These are phyloP conservation scores for Pulveroboletus sp. DNA, from an alignment of 768 basidiomycete species.

Conservation along the genomic window DNA sequence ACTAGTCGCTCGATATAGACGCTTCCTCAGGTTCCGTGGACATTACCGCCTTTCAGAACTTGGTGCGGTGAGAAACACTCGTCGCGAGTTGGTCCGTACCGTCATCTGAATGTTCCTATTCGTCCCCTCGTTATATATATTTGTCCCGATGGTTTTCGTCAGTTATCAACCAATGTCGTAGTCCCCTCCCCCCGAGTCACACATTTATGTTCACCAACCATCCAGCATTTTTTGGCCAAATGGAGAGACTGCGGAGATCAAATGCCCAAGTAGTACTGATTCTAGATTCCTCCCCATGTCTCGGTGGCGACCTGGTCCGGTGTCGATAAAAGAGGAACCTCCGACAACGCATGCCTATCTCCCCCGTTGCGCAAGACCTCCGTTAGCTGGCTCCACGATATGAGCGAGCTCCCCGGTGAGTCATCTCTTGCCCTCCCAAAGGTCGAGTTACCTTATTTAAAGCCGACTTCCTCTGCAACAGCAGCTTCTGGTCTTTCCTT, in stretches of 20 bases:
- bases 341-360: background rate
- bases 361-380: background rate
- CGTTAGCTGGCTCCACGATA: background rate
- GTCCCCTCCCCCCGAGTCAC: background rate
- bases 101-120: background rate
- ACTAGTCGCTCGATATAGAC: slow-evolving; percentile 21
- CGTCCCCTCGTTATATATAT: background rate
- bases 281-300: background rate
- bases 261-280: background rate
- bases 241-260: background rate
- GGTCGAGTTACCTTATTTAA: background rate
- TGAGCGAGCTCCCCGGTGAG: background rate
- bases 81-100: background rate
- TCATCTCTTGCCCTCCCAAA: background rate
- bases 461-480: background rate
- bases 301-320: background rate
- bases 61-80: background rate
- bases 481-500: background rate
- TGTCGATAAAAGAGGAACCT: background rate
- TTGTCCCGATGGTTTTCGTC: background rate
- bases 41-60: background rate
- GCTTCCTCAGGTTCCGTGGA: slow-evolving; percentile 2
- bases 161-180: background rate
- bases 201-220: too few relatives aligned
- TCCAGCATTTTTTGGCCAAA: background rate